Evolutionary conservation across 805 yeast genomes (phyloP).

Genomic region (Ogataea siamensis): DNA sequence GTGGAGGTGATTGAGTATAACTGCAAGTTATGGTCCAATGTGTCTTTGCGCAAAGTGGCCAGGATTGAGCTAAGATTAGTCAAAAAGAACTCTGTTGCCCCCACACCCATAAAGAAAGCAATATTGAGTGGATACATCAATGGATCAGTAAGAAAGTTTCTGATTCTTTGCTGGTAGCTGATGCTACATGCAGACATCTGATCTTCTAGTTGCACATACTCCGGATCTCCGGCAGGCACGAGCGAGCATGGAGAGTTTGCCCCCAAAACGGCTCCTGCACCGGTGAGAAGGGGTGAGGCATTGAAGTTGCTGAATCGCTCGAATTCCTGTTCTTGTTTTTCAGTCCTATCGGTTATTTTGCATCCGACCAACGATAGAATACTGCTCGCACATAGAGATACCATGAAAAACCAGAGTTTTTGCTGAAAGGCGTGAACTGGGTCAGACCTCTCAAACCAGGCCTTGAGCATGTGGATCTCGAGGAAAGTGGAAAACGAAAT

Average conservation of each 20-base stretch:
- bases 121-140: conserved; percentile 64
- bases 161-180: conserved; percentile 14
- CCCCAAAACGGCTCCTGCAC: conserved; percentile 33
- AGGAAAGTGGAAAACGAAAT: conserved; percentile 34
- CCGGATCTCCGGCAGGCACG: conserved; percentile 14
- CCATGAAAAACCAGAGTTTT: conserved; percentile 25
- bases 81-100: conserved; percentile 84
- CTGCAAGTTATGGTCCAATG: conserved; percentile 26
- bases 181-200: conserved; percentile 22
- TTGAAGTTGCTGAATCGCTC: conserved; percentile 32
- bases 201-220: conserved; percentile 31
- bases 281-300: conserved; percentile 34
- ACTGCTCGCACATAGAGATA: conserved; percentile 18
- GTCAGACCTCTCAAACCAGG: conserved; percentile 19
- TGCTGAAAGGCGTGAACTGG: conserved; percentile 21
- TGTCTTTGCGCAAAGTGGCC: conserved; percentile 18
- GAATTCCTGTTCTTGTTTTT: conserved; percentile 21
- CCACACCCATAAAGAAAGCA: conserved; percentile 66
- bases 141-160: conserved; percentile 38
- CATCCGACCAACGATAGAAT: conserved; percentile 29
- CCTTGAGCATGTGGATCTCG: conserved; percentile 28
- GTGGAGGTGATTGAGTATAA: conserved; percentile 63
- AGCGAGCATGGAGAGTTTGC: conserved; percentile 33
- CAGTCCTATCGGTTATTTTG: conserved; percentile 29
- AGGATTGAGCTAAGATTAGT: conserved; percentile 67